phyloP scores from a whole-genome alignment of 2,329 filamentous ascomycete genomes.

The Colletotrichum aenigma region DNA sequence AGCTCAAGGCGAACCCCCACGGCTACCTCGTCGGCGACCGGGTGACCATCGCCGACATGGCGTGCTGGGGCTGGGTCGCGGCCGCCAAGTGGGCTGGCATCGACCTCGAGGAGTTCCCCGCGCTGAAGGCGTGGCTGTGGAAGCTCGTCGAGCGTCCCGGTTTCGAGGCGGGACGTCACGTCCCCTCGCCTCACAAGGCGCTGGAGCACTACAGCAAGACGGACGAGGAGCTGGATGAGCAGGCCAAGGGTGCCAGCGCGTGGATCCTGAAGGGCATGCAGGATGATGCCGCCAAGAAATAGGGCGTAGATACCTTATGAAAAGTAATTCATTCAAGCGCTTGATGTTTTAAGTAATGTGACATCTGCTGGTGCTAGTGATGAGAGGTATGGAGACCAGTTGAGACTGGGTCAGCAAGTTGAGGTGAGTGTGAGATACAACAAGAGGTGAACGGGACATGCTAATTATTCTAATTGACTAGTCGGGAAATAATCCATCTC shows the following conservation, averaged over 20 bases:
- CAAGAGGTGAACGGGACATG: background rate
- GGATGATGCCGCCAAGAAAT: slow-evolving; percentile 60
- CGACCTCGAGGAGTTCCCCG: slow-evolving; percentile 76
- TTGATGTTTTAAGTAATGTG: background rate
- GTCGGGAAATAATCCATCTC: background rate
- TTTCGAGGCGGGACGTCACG: slow-evolving; percentile 76
- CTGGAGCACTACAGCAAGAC: slow-evolving; percentile 48
- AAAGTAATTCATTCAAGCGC: background rate
- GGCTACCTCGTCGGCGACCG: slow-evolving; percentile 71
- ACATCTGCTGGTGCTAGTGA: background rate
- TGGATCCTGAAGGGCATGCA: slow-evolving; percentile 78
- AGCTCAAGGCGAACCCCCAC: slow-evolving; percentile 62
- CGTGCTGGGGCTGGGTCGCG: slow-evolving; percentile 80
- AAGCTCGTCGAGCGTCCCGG: slow-evolving; percentile 71
- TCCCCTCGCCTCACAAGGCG: slow-evolving; percentile 70
- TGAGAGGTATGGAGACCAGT: background rate
- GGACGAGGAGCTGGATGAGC: slow-evolving; percentile 60
- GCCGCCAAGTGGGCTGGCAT: slow-evolving; percentile 44
- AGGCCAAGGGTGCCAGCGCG: slow-evolving; percentile 48
- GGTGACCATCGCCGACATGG: slow-evolving; percentile 78
- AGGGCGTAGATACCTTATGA: background rate
- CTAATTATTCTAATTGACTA: background rate
- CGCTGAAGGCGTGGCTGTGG: slow-evolving; percentile 78
- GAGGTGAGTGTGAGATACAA: background rate
- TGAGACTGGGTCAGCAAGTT: background rate